Percentiles rank a stretch among this genome's conserved stretches.
Conservation (phyloP, 2,329 filamentous ascomycete genomes). For the Ophiostoma australiae region DNA sequence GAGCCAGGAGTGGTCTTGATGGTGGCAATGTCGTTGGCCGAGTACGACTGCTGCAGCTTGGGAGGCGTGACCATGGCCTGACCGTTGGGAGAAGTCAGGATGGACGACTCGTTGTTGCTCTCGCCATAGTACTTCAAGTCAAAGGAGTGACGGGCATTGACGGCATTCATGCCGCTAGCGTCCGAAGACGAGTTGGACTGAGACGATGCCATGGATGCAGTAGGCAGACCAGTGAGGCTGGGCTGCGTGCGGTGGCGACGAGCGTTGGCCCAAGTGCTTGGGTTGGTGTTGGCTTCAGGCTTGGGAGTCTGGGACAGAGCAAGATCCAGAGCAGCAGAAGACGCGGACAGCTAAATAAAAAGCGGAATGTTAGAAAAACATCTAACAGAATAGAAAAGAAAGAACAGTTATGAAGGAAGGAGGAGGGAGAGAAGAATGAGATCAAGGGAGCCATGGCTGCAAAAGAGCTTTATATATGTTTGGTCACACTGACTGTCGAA, state of each 20-base stretch:
- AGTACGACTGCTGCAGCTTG: conserved; percentile 83
- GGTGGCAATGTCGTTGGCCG: conserved; percentile 81
- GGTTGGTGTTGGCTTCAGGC: conserved; percentile 42
- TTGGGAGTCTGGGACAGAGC: conserved; percentile 6
- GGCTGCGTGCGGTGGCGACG: conserved; percentile 65
- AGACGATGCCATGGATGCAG: conserved; percentile 24
- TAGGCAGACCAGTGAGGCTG: conserved; percentile 48
- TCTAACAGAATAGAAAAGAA: background rate
- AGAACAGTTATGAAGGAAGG: background rate
- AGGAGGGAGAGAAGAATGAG: background rate
- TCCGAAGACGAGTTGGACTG: conserved; percentile 40
- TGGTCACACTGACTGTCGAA: background rate
- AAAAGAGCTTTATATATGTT: background rate
- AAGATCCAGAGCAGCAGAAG: conserved; percentile 74
- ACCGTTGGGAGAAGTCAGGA: conserved; percentile 46
- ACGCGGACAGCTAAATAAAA: conserved; percentile 62
- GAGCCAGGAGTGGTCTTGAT: conserved; percentile 61
- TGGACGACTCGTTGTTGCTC: conserved; percentile 38
- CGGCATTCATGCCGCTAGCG: conserved; percentile 44
- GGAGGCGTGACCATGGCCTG: conserved; percentile 59
- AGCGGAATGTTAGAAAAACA: background rate
- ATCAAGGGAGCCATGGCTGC: background rate
- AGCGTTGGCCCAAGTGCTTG: conserved; percentile 57
- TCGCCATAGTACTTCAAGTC: conserved; percentile 52
- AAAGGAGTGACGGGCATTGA: conserved; percentile 55